phyloP scores from a whole-genome alignment of 1,139 yeast genomes.

The Taphrina betulina region DNA sequence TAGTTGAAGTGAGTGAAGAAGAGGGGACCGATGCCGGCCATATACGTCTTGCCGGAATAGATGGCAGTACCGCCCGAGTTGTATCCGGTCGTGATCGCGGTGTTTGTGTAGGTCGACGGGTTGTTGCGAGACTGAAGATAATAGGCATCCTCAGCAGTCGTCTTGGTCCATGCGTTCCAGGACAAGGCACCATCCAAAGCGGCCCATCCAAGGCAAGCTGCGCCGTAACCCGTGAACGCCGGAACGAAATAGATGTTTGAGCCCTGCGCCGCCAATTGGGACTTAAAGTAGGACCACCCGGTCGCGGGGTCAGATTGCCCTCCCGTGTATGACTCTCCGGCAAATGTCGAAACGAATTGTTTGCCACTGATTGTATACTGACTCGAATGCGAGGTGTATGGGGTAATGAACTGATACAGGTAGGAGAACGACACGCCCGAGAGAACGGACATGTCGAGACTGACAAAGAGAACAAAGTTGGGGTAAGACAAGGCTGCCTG shows the following conservation, averaged over 20 bases:
- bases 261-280: slow-evolving; percentile 19
- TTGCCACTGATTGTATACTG: slow-evolving; percentile 26
- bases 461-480: slow-evolving; percentile 30
- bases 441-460: slow-evolving; percentile 33
- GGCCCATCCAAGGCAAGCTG: slow-evolving; percentile 30
- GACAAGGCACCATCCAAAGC: slow-evolving; percentile 33
- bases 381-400: slow-evolving; percentile 21
- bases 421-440: neutral
- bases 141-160: slow-evolving; percentile 18
- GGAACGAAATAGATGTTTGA: slow-evolving; percentile 34
- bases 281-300: slow-evolving; percentile 33
- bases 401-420: slow-evolving; percentile 12
- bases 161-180: slow-evolving; percentile 36
- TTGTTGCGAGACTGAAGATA: slow-evolving; percentile 10
- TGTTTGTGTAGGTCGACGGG: slow-evolving; percentile 5
- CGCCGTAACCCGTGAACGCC: slow-evolving; percentile 20
- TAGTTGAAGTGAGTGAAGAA: slow-evolving; percentile 35
- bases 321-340: slow-evolving; percentile 28
- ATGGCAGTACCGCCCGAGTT: neutral
- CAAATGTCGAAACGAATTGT: slow-evolving; percentile 34
- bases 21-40: slow-evolving; percentile 35
- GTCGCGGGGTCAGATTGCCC: slow-evolving; percentile 19
- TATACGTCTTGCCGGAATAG: slow-evolving; percentile 31
- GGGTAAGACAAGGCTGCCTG: slow-evolving; percentile 29
- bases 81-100: slow-evolving; percentile 1